phyloP scores from a whole-genome alignment of 495 filamentous ascomycete genomes.

The Talaromyces adpressus region DNA sequence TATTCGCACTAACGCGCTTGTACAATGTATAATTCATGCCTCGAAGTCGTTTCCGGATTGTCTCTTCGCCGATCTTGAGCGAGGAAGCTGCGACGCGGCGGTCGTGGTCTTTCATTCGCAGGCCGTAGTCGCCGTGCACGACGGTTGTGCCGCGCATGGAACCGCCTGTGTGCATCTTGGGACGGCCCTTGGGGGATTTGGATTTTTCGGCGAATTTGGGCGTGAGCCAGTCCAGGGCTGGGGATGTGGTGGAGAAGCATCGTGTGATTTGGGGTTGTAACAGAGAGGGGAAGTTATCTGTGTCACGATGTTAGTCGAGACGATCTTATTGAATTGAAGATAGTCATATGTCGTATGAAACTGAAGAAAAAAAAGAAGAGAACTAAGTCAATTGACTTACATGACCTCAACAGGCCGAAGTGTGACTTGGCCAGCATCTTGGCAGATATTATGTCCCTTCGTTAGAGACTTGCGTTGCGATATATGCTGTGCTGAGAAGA shows the following conservation, averaged over 20 bases:
- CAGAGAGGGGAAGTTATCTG: neutral
- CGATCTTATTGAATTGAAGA: neutral
- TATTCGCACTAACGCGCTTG: slow-evolving; percentile 81
- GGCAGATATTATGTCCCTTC: slow-evolving; percentile 13
- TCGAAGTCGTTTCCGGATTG: slow-evolving; percentile 79
- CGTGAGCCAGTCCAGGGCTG: slow-evolving; percentile 65
- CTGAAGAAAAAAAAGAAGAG: neutral
- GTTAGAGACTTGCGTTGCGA: neutral
- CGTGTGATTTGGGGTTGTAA: slow-evolving; percentile 21
- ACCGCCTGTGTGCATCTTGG: slow-evolving; percentile 83
- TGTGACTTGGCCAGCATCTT: slow-evolving; percentile 33
- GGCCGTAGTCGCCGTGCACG: slow-evolving; percentile 90
- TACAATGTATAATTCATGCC: slow-evolving; percentile 91
- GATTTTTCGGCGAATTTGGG: slow-evolving; percentile 66
- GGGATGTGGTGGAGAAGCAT: slow-evolving; percentile 68
- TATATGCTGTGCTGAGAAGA: neutral
- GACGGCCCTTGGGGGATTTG: slow-evolving; percentile 86
- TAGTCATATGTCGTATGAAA: neutral
- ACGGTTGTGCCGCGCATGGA: slow-evolving; percentile 89
- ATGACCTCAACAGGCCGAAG: slow-evolving; percentile 28
- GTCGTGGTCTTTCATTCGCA: slow-evolving; percentile 91
- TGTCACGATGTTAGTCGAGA: neutral
- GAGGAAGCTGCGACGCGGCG: slow-evolving; percentile 82
- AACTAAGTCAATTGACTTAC: slow-evolving; percentile 18
- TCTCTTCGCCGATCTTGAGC: slow-evolving; percentile 83